Evolutionary conservation across 2,329 filamentous ascomycete genomes (phyloP).

Genomic region (Fusarium fujikuroi): DNA sequence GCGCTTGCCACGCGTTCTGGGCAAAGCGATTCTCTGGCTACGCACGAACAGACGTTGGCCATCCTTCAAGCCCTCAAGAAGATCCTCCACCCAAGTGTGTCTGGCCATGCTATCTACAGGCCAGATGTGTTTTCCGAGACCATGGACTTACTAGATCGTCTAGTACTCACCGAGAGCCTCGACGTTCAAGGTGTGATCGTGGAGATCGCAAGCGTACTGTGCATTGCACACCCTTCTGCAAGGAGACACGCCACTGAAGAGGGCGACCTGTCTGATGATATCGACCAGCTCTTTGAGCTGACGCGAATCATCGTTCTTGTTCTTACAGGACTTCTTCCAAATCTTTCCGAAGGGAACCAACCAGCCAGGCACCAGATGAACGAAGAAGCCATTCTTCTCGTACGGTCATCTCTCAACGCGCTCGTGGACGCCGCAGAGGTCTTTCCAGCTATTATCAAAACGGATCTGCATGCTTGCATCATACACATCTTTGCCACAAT

Average conservation of each 20-base stretch:
- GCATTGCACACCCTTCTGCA: constrained; percentile 90
- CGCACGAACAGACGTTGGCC: constrained; percentile 82
- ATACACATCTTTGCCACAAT: constrained; percentile 97
- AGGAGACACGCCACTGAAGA: constrained; percentile 67
- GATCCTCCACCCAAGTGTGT: constrained; percentile 93
- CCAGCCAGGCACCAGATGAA: constrained; percentile 80
- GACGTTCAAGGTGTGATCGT: constrained; percentile 93
- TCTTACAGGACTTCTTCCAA: constrained; percentile 86
- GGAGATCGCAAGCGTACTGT: constrained; percentile 90
- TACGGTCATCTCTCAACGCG: constrained; percentile 83
- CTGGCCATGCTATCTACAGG: constrained; percentile 95
- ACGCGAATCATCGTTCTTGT: constrained; percentile 97
- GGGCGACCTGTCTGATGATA: constrained; percentile 90
- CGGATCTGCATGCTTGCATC: constrained; percentile 94
- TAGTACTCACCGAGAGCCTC: constrained; percentile 90
- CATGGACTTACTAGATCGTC: constrained; percentile 92
- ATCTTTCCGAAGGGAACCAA: constrained; percentile 74
- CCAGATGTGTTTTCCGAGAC: constrained; percentile 97
- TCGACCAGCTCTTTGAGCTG: constrained; percentile 96
- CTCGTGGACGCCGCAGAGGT: constrained; percentile 95
- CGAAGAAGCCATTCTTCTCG: constrained; percentile 85
- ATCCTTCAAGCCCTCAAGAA: constrained; percentile 93
- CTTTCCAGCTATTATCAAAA: constrained; percentile 96
- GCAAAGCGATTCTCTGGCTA: constrained; percentile 64
- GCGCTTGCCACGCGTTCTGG: constrained; percentile 84